Evolutionary conservation across 768 basidiomycete species (phyloP).

Genomic region (Trametes cinnabarina): DNA sequence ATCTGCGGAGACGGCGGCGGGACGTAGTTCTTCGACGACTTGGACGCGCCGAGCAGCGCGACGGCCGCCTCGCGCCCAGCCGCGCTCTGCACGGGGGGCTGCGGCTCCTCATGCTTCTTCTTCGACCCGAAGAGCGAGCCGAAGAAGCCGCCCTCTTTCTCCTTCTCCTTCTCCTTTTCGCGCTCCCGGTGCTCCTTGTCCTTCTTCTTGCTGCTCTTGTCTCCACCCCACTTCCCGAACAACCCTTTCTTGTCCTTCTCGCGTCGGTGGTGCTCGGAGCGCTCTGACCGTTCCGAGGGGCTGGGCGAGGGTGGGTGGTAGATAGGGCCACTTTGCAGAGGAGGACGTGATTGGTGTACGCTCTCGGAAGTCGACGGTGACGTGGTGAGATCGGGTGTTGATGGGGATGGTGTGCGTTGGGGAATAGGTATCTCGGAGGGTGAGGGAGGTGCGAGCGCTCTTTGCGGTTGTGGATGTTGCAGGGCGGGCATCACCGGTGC

Average conservation of each 20-base stretch:
- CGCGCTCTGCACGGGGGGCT: slow-evolving; percentile 29
- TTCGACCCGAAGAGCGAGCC: slow-evolving; percentile 85
- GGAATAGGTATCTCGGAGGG: slow-evolving; percentile 34
- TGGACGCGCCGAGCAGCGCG: slow-evolving; percentile 80
- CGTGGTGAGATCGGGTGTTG: slow-evolving; percentile 15
- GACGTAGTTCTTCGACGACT: slow-evolving; percentile 66
- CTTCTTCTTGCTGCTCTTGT: slow-evolving; percentile 56
- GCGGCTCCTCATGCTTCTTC: slow-evolving; percentile 81
- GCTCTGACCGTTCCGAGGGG: slow-evolving; percentile 9
- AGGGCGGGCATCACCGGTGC: slow-evolving; percentile 28
- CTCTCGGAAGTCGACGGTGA: slow-evolving; percentile 14
- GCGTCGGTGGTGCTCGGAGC: slow-evolving; percentile 27
- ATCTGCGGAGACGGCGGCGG: slow-evolving; percentile 61
- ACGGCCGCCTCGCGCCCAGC: slow-evolving; percentile 84
- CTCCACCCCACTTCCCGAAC: slow-evolving; percentile 64
- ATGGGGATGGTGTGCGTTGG: slow-evolving; percentile 58
- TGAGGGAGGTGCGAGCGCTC: slow-evolving; percentile 45
- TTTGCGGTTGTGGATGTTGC: slow-evolving; percentile 69
- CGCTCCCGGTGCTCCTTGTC: slow-evolving; percentile 42
- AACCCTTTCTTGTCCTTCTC: slow-evolving; percentile 71
- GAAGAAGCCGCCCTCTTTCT: slow-evolving; percentile 84
- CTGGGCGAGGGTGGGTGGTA: slow-evolving; percentile 33
- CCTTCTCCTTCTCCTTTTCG: slow-evolving; percentile 57
- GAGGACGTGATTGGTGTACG: slow-evolving; percentile 26
- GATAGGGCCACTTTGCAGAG: slow-evolving; percentile 28